Evolutionary conservation across 2,329 filamentous ascomycete genomes (phyloP).

Genomic region (Cercospora zeae-maydis): DNA sequence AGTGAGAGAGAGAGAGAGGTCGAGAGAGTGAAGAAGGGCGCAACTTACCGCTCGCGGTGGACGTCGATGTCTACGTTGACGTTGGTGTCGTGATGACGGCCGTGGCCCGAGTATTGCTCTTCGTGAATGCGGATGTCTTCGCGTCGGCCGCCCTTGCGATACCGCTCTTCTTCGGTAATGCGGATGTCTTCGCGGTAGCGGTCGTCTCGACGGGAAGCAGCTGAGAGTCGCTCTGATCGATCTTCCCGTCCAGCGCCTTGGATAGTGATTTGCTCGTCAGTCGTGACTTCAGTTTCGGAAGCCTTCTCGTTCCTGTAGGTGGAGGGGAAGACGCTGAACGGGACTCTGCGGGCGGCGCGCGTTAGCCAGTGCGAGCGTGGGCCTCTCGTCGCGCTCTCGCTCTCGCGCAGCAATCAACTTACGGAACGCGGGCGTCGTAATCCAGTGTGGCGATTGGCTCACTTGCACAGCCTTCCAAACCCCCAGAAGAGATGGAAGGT

Average conservation of each 20-base stretch:
- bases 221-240: slow-evolving; percentile 66
- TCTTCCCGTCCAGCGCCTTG: slow-evolving; percentile 95
- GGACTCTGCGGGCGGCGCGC: slow-evolving; percentile 53
- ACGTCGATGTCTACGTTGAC: slow-evolving; percentile 42
- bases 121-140: slow-evolving; percentile 29
- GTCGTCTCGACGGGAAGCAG: slow-evolving; percentile 63
- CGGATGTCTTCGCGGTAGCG: slow-evolving; percentile 78
- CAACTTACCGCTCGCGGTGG: slow-evolving; percentile 52
- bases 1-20: too few relatives aligned
- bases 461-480: slow-evolving; percentile 66
- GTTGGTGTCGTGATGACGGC: slow-evolving; percentile 23
- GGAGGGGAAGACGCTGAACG: slow-evolving; percentile 99
- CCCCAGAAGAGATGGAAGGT: slow-evolving; percentile 25
- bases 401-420: slow-evolving; percentile 9
- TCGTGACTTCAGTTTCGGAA: slow-evolving; percentile 67
- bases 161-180: slow-evolving; percentile 72
- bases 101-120: slow-evolving; percentile 35
- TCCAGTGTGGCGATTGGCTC: slow-evolving; percentile 87
- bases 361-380: neutral
- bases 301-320: slow-evolving; percentile 76
- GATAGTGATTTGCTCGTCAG: slow-evolving; percentile 83
- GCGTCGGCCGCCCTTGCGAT: slow-evolving; percentile 57
- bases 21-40: too few relatives aligned
- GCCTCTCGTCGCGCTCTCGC: neutral
- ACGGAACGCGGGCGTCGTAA: slow-evolving; percentile 97